Base-by-base conservation (phyloP, 371 early-diverging fungal genomes). In the Actinomucor elegans region DNA sequence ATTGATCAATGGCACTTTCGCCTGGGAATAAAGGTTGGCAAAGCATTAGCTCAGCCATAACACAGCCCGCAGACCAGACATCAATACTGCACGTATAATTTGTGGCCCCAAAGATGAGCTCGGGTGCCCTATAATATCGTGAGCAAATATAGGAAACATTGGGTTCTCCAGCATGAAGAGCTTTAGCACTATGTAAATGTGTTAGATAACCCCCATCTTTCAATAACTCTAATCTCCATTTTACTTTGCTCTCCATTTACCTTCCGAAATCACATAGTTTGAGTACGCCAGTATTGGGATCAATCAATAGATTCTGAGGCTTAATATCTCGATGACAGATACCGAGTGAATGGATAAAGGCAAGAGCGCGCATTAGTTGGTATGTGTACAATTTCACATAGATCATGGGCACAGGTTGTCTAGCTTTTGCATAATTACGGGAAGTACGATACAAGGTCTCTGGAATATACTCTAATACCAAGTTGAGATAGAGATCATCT, bases 201-300 rank as follows among this genome's bases (percentile, higher is more conserved):
- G n/a, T n/a, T 47, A 38, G 48, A 32, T 32, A 15, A 21, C 17
- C 0, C 17, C 9, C 23, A 12, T 10, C 11, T 33, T n/a, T 21
- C n/a, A 15, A 20, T 12, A 9, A 0, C 18, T 12, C 46, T 15
- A 32, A 6, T 26, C 55, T 34, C 36, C 35, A 11, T 12, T 10
- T 44, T 7, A 20, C 24, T 32, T 45, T 36, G 8, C 3, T 41
- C 15, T 40, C 7, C 31, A 28, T 45, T 57, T 64, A 86, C 86
- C 86, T 91, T 57, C 99, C 99, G 84, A 99, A 97, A 77, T 99
- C 99, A 74, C 99, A 98, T 35, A 99, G 78, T 76, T 99, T 99
- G 51, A 99, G 77, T 27, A 95, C 80, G 24, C 97, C 97, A 8
- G 85, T 86, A 24, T 71, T 61, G 40, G 94, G 93, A 78, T 99